These are phyloP conservation scores for Erodium maritimum DNA, from an alignment of 345 rosid species.

Conservation along the genomic window DNA sequence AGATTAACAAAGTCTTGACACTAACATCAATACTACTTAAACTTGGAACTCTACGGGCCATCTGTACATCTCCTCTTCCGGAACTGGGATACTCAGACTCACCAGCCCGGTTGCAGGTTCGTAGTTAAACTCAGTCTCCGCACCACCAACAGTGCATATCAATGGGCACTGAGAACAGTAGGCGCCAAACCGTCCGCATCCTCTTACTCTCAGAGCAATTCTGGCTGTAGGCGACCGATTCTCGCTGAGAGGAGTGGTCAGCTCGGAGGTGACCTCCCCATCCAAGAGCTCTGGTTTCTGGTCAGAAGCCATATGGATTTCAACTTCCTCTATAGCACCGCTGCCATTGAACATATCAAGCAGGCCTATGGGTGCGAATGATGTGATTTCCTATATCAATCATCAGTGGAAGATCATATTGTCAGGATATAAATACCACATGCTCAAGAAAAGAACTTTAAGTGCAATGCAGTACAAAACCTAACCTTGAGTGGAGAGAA, in stretches of 20 bases:
- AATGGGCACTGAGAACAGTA: constrained; percentile 63
- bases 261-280: constrained; percentile 40
- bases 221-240: constrained; percentile 38
- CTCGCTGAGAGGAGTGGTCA: constrained; percentile 27
- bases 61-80: constrained; percentile 66
- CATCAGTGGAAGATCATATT: no score
- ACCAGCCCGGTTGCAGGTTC: constrained; percentile 46
- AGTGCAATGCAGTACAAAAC: background rate
- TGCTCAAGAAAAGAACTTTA: no score
- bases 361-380: constrained; percentile 78
- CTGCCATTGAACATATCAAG: constrained; percentile 80
- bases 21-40: constrained; percentile 11
- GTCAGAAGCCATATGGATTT: constrained; percentile 25
- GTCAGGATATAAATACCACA: no score
- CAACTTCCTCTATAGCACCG: constrained; percentile 57
- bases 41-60: constrained; percentile 70
- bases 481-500: constrained; percentile 65
- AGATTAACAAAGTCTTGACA: no score
- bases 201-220: constrained; percentile 47
- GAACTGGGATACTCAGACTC: constrained; percentile 43
- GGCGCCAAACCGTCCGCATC: constrained; percentile 65
- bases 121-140: constrained; percentile 42
- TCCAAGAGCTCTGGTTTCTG: constrained; percentile 31
- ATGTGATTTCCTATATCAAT: constrained; percentile 43
- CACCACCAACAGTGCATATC: constrained; percentile 43